These are phyloP conservation scores for Sugiyamaella americana DNA, from an alignment of 805 yeast genomes.

Conservation along the genomic window DNA sequence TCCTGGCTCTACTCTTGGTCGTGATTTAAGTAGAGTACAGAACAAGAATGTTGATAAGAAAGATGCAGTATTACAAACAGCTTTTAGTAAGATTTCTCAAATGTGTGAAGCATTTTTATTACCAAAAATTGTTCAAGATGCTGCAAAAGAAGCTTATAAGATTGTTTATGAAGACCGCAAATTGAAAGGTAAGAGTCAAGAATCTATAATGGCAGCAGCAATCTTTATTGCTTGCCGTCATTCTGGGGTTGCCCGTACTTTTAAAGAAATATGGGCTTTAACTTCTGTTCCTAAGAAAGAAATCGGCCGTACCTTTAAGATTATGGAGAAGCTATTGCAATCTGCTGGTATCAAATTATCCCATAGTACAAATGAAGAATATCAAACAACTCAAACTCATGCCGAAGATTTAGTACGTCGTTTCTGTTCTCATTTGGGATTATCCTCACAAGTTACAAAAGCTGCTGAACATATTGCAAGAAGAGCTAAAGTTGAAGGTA, in stretches of 20 bases:
- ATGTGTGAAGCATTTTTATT: slow-evolving; percentile 95
- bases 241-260: slow-evolving; percentile 89
- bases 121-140: slow-evolving; percentile 93
- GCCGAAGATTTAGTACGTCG: slow-evolving; percentile 94
- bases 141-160: slow-evolving; percentile 94
- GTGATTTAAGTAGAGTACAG: slow-evolving; percentile 88
- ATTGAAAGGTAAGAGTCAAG: slow-evolving; percentile 86
- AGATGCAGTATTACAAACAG: slow-evolving; percentile 81
- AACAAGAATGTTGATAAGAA: slow-evolving; percentile 77
- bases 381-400: slow-evolving; percentile 73
- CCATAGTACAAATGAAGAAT: slow-evolving; percentile 37
- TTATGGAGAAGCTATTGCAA: slow-evolving; percentile 63
- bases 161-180: slow-evolving; percentile 78
- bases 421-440: slow-evolving; percentile 91
- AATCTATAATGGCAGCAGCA: slow-evolving; percentile 93
- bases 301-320: slow-evolving; percentile 83
- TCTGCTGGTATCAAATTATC: slow-evolving; percentile 32
- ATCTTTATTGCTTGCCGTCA: slow-evolving; percentile 91
- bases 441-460: slow-evolving; percentile 74
- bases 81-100: slow-evolving; percentile 85
- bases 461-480: slow-evolving; percentile 92
- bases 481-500: slow-evolving; percentile 84
- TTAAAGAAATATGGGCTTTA: slow-evolving; percentile 91
- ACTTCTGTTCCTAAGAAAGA: slow-evolving; percentile 92
- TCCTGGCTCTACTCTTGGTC: slow-evolving; percentile 78